Percentiles rank a stretch among this genome's conserved stretches.
Evolutionary conservation across 139 green algal species (phyloP).

Genomic region (Coelastrella sp.): DNA sequence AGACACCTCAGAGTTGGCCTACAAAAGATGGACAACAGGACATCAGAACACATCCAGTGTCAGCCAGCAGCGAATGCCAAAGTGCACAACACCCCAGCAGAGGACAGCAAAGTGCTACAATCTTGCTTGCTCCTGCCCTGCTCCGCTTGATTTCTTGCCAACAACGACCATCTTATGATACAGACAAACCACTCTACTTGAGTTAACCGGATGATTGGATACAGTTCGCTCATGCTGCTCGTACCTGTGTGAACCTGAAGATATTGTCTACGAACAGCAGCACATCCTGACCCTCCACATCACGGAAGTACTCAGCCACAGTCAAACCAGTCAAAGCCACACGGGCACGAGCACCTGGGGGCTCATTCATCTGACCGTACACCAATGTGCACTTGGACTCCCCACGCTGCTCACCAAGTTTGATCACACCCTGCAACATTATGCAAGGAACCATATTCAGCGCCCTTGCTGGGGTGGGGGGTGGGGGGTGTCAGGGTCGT

Average conservation of each 20-base stretch:
- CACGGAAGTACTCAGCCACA: conserved; percentile 99
- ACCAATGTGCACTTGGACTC: conserved; percentile 99
- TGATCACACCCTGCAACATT: conserved; percentile 93
- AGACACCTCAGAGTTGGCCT: conserved; percentile 99
- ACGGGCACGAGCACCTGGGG: conserved; percentile 96
- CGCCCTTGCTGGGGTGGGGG: too few species aligned
- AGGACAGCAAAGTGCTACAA: too few species aligned
- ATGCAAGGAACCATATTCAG: not conserved
- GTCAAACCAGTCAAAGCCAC: conserved; percentile 98
- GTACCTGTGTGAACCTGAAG: conserved; percentile 98
- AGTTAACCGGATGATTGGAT: too few species aligned
- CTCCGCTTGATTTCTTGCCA: too few species aligned
- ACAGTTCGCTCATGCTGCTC: not conserved
- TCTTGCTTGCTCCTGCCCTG: too few species aligned
- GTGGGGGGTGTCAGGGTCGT: too few species aligned
- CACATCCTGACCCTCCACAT: conserved; percentile 99
- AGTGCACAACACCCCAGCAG: too few species aligned
- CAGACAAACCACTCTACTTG: too few species aligned
- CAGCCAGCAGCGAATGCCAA: too few species aligned
- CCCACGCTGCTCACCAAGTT: conserved; percentile 87
- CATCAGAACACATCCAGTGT: too few species aligned
- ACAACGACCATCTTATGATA: too few species aligned
- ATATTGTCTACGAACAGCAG: conserved; percentile 99
- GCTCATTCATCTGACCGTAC: conserved; percentile 99
- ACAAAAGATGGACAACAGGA: conserved; percentile 29